phyloP scores from a whole-genome alignment of 345 rosid genomes.

The Dovyalis caffra region DNA sequence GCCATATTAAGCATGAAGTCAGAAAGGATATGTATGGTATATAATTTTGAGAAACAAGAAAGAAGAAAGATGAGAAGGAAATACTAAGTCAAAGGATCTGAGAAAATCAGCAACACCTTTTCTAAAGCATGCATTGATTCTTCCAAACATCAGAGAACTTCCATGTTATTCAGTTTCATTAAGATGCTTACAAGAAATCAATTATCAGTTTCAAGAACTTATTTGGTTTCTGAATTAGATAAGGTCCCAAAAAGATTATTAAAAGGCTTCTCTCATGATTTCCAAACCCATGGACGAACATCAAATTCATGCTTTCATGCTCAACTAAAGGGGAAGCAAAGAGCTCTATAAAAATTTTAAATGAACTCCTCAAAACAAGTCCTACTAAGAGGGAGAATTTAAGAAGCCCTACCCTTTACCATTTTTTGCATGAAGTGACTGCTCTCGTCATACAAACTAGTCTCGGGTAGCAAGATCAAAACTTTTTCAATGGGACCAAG shows the following conservation, averaged over 20 bases:
- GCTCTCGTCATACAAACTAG: too few relatives aligned
- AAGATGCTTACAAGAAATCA: background rate
- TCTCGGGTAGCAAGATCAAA: too few relatives aligned
- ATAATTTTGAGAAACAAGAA: background rate
- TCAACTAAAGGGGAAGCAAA: background rate
- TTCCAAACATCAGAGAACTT: background rate
- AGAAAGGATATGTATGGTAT: background rate
- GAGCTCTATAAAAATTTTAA: background rate
- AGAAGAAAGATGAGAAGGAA: background rate
- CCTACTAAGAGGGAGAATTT: too few relatives aligned
- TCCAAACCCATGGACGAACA: background rate
- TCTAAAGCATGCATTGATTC: background rate
- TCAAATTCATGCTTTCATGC: background rate
- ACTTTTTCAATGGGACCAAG: too few relatives aligned
- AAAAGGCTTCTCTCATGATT: background rate
- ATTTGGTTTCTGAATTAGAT: too few relatives aligned
- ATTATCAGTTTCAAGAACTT: background rate
- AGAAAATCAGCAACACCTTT: background rate
- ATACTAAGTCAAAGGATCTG: background rate
- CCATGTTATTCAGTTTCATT: background rate
- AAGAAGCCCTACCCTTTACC: too few relatives aligned
- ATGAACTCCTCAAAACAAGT: too few relatives aligned
- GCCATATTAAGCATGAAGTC: background rate
- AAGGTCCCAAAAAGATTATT: background rate
- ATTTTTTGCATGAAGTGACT: too few relatives aligned